phyloP scores from a whole-genome alignment of 345 rosid species.

The Salix dunnii region DNA sequence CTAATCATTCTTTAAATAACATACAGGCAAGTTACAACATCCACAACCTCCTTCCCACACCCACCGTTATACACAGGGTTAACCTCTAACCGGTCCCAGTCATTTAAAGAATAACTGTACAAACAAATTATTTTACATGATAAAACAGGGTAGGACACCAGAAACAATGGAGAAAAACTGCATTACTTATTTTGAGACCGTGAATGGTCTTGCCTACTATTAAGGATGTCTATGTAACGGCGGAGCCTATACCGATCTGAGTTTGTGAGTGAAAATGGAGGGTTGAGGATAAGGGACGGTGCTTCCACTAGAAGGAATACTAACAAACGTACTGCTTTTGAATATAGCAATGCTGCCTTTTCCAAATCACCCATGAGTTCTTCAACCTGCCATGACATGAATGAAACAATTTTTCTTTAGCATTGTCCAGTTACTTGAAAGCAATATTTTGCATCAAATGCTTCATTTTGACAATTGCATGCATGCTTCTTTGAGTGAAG shows the following conservation, averaged over 20 bases:
- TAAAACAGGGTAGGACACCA: constrained; percentile 18
- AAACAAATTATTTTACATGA: constrained; percentile 43
- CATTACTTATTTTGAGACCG: constrained; percentile 39
- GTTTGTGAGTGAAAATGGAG: constrained; percentile 86
- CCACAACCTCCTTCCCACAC: constrained; percentile 14
- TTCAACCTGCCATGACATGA: constrained; percentile 50
- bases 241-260: constrained; percentile 66
- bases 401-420: neutral
- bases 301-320: constrained; percentile 87
- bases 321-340: constrained; percentile 68
- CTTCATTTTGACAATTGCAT: neutral
- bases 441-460: neutral
- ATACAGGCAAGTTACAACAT: constrained; percentile 39
- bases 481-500: neutral
- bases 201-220: constrained; percentile 55
- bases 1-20: constrained; percentile 10
- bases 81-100: constrained; percentile 17
- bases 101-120: constrained; percentile 73
- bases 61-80: constrained; percentile 10
- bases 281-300: constrained; percentile 77
- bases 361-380: constrained; percentile 71
- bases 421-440: neutral
- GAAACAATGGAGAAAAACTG: neutral
- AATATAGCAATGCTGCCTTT: constrained; percentile 55
- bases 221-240: constrained; percentile 64